Evolutionary conservation across 2,329 filamentous ascomycete genomes (phyloP).

Genomic region (Paramyrothecium sp.): DNA sequence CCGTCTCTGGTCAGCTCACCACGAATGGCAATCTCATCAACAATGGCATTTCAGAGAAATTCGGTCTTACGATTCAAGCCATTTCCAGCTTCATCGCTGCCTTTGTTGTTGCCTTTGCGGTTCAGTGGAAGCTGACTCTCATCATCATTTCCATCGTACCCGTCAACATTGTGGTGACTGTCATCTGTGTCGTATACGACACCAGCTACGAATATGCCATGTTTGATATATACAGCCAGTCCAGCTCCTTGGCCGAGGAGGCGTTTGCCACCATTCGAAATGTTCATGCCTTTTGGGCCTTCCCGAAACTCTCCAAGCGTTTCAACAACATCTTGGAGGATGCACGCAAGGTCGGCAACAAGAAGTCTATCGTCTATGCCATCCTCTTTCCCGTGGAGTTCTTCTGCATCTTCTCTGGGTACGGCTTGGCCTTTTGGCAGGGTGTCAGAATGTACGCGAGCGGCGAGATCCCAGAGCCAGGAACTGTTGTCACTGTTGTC

Average conservation of each 20-base stretch:
- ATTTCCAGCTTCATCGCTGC: slow-evolving; percentile 36
- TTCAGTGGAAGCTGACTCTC: slow-evolving; percentile 41
- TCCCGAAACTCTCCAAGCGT: slow-evolving; percentile 37
- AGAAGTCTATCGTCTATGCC: slow-evolving; percentile 42
- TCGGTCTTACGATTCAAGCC: slow-evolving; percentile 39
- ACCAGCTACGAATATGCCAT: slow-evolving; percentile 40
- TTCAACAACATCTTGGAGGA: slow-evolving; percentile 41
- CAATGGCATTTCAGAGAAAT: slow-evolving; percentile 43
- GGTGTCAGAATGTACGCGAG: slow-evolving; percentile 43
- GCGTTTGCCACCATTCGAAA: slow-evolving; percentile 47
- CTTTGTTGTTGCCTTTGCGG: slow-evolving; percentile 37
- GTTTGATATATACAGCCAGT: slow-evolving; percentile 40
- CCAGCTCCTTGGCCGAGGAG: slow-evolving; percentile 46
- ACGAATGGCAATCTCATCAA: slow-evolving; percentile 46
- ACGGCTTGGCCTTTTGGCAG: slow-evolving; percentile 51
- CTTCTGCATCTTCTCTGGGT: slow-evolving; percentile 46
- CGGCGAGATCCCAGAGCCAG: slow-evolving; percentile 43
- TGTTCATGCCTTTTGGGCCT: slow-evolving; percentile 49
- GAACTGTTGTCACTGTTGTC: slow-evolving; percentile 46
- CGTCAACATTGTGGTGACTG: slow-evolving; percentile 37
- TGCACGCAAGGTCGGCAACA: slow-evolving; percentile 34
- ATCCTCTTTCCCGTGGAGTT: slow-evolving; percentile 44
- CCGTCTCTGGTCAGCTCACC: slow-evolving; percentile 44
- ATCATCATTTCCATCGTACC: slow-evolving; percentile 45
- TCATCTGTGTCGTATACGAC: slow-evolving; percentile 36